Conservation (phyloP, 106 monocot genomes). For the Acorus gramineus region DNA sequence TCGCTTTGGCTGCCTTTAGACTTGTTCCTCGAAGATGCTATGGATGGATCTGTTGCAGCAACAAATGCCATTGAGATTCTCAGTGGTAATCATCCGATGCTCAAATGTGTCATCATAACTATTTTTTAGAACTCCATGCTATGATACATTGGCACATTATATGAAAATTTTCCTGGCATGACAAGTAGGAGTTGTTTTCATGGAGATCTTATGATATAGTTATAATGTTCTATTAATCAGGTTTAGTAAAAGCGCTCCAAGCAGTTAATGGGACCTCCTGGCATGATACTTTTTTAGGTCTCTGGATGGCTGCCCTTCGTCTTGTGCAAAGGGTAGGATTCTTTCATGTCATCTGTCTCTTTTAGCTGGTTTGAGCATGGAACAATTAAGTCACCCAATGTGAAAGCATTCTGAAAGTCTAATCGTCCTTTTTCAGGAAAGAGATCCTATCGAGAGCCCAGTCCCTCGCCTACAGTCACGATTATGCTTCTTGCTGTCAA, state of each 20-base stretch:
- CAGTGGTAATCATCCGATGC: constrained; percentile 33
- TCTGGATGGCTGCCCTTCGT: constrained; percentile 94
- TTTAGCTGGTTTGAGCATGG: not conserved
- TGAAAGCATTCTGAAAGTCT: not conserved
- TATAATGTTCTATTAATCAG: constrained; percentile 14
- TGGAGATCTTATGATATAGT: too few relatives aligned
- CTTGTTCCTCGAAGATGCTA: constrained; percentile 87
- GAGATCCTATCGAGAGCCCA: constrained; percentile 93
- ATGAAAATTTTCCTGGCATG: too few relatives aligned
- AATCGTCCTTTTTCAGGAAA: constrained; percentile 37
- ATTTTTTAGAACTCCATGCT: too few relatives aligned
- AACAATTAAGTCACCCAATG: not conserved
- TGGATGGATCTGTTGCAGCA: constrained; percentile 80
- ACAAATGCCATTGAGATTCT: constrained; percentile 86
- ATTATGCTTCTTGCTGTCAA: constrained; percentile 68
- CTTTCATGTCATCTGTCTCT: not conserved
- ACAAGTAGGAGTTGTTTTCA: too few relatives aligned
- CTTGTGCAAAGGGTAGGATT: constrained; percentile 84
- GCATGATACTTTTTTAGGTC: constrained; percentile 89
- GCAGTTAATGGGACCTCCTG: constrained; percentile 71
- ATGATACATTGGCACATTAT: too few relatives aligned
- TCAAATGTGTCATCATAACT: too few relatives aligned
- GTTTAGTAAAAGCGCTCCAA: constrained; percentile 77
- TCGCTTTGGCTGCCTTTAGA: constrained; percentile 87
- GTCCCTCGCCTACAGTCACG: constrained; percentile 86